Percentiles rank a stretch among this genome's conserved stretches.
phyloP scores from a whole-genome alignment of 2,329 filamentous ascomycete genomes.

The Curvularia spicifera region DNA sequence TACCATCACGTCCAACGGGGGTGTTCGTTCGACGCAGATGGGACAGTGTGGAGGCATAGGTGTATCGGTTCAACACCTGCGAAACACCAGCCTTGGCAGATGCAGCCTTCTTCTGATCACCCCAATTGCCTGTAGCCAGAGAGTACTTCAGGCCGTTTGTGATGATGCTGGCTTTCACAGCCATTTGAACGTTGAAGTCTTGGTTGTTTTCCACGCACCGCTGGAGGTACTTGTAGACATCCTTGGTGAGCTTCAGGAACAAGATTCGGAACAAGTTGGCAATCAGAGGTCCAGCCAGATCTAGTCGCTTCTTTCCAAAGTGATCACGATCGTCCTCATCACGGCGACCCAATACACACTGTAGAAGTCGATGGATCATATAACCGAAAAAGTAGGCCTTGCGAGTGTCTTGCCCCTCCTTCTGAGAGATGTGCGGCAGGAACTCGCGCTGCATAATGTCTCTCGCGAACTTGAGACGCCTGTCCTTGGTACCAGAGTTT shows the following conservation, averaged over 20 bases:
- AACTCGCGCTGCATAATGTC: constrained; percentile 98
- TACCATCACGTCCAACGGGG: constrained; percentile 95
- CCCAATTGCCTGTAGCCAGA: constrained; percentile 97
- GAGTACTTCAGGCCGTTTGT: constrained; percentile 97
- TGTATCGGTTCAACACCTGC: constrained; percentile 97
- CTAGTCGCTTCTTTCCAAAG: constrained; percentile 97
- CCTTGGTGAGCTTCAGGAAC: constrained; percentile 87
- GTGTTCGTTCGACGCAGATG: constrained; percentile 98
- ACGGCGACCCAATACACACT: constrained; percentile 88
- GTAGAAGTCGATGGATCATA: constrained; percentile 95
- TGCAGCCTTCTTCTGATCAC: constrained; percentile 97
- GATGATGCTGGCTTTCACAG: constrained; percentile 88
- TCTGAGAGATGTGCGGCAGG: constrained; percentile 93
- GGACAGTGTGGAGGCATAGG: constrained; percentile 93
- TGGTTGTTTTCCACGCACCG: constrained; percentile 87
- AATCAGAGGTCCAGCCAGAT: constrained; percentile 90
- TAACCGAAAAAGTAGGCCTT: constrained; percentile 99
- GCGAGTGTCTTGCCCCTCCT: constrained; percentile 89
- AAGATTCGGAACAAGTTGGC: constrained; percentile 96
- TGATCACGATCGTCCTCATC: constrained; percentile 98
- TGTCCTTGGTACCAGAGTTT: constrained; percentile 76
- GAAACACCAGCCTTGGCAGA: constrained; percentile 96
- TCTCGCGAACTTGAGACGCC: constrained; percentile 88
- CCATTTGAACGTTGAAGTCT: constrained; percentile 89
- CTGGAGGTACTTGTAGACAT: constrained; percentile 89